phyloP scores from a whole-genome alignment of 2,329 filamentous ascomycete genomes.

The Davidsoniella neocaledoniae region DNA sequence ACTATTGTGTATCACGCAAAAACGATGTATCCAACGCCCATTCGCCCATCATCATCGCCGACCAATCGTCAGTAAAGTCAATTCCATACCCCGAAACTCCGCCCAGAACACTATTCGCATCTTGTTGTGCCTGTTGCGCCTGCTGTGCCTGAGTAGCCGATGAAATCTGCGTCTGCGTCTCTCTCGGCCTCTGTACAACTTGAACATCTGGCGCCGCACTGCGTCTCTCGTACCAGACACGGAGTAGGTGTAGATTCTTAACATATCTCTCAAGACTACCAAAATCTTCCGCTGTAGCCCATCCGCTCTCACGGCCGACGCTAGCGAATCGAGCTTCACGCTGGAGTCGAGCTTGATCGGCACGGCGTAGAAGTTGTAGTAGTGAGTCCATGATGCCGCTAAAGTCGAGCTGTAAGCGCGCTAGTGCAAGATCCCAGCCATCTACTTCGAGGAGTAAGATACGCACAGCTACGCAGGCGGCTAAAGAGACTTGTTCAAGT shows the following conservation, averaged over 20 bases:
- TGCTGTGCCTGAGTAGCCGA: neutral
- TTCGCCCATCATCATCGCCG: conserved; percentile 12
- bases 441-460: conserved; percentile 13
- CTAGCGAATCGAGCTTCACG: conserved; percentile 10
- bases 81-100: conserved; percentile 3
- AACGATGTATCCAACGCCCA: conserved; percentile 11
- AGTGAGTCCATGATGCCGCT: conserved; percentile 11
- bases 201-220: conserved; percentile 10
- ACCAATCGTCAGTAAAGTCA: conserved; percentile 9
- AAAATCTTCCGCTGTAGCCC: conserved; percentile 10
- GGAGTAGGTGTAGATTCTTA: conserved; percentile 11
- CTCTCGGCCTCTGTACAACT: conserved; percentile 3
- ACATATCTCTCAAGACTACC: conserved; percentile 11
- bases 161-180: neutral
- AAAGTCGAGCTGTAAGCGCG: conserved; percentile 12
- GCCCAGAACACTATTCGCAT: neutral
- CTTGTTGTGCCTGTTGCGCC: neutral
- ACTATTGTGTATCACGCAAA: neutral
- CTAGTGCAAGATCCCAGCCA: conserved; percentile 13
- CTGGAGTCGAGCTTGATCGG: conserved; percentile 9
- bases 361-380: conserved; percentile 9
- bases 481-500: conserved; percentile 10
- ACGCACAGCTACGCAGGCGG: conserved; percentile 11
- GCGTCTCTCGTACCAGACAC: conserved; percentile 10
- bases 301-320: conserved; percentile 5